A percentile compares a stretch with the other conserved stretches of the same genome.
phyloP scores from a whole-genome alignment of 768 basidiomycete species.

The Melanogaster broomeanus region DNA sequence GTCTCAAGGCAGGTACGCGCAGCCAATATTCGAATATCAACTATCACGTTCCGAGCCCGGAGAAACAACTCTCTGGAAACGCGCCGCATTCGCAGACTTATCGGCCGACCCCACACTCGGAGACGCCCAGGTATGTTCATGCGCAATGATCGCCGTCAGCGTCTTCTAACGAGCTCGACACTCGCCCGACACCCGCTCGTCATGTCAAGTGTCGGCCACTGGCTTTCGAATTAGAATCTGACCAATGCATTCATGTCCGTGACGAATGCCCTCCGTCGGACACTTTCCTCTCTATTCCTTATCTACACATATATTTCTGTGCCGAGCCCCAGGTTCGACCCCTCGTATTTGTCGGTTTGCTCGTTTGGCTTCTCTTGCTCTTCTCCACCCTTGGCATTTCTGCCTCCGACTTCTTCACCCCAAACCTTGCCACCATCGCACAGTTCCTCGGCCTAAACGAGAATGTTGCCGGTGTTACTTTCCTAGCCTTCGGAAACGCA shows the following conservation, averaged over 20 bases:
- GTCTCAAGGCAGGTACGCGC: slow-evolving; percentile 59
- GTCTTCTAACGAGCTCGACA: neutral
- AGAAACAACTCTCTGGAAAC: slow-evolving; percentile 12
- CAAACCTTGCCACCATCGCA: slow-evolving; percentile 90
- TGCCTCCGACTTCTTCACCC: slow-evolving; percentile 97
- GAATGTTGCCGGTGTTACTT: slow-evolving; percentile 94
- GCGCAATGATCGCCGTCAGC: neutral
- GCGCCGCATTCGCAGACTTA: neutral
- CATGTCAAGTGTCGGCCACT: slow-evolving; percentile 65
- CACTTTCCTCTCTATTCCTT: slow-evolving; percentile 71
- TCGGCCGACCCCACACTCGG: neutral
- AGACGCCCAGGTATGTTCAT: slow-evolving; percentile 9
- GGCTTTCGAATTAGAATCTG: slow-evolving; percentile 41
- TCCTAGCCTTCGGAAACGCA: slow-evolving; percentile 96
- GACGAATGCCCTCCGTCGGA: slow-evolving; percentile 55
- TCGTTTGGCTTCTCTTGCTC: slow-evolving; percentile 85
- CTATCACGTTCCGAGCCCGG: neutral
- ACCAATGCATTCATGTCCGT: slow-evolving; percentile 68
- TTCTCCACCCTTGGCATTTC: slow-evolving; percentile 96
- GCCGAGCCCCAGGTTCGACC: slow-evolving; percentile 55
- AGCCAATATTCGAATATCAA: slow-evolving; percentile 14
- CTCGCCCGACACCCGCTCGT: neutral
- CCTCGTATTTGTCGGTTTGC: slow-evolving; percentile 57
- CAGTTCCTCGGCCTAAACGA: slow-evolving; percentile 86
- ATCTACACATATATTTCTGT: slow-evolving; percentile 74